phyloP scores from a whole-genome alignment of 805 yeast genomes.

The fission yeast (Schizosaccharomyces pombe) region DNA sequence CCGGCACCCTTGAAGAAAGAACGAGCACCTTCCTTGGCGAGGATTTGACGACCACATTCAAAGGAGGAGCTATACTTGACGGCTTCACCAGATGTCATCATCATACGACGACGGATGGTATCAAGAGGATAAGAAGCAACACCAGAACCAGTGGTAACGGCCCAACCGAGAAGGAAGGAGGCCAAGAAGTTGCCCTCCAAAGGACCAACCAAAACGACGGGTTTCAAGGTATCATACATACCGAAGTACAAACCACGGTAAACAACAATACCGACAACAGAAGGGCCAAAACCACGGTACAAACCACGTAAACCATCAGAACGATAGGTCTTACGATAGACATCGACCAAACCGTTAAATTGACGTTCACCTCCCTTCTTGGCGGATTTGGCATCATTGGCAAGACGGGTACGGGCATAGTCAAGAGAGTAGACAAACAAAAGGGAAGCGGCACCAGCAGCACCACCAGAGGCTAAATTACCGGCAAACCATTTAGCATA shows the following conservation, averaged over 20 bases:
- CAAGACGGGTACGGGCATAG: conserved; percentile 96
- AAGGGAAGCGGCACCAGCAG: conserved; percentile 90
- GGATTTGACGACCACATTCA: conserved; percentile 77
- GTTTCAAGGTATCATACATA: conserved; percentile 89
- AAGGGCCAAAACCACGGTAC: conserved; percentile 98
- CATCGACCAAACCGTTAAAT: conserved; percentile 92
- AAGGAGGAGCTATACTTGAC: conserved; percentile 88
- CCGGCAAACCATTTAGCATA: conserved; percentile 90
- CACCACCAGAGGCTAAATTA: conserved; percentile 97
- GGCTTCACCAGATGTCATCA: conserved; percentile 98
- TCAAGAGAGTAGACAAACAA: conserved; percentile 89
- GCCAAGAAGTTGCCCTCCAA: conserved; percentile 87
- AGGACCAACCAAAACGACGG: conserved; percentile 80
- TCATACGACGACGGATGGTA: conserved; percentile 98
- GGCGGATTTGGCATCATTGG: conserved; percentile 86
- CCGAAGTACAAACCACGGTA: conserved; percentile 99
- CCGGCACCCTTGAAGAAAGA: conserved; percentile 97
- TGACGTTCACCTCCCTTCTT: conserved; percentile 77
- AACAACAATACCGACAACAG: conserved; percentile 89
- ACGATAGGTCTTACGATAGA: conserved; percentile 84
- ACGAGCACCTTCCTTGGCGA: conserved; percentile 81
- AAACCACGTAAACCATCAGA: conserved; percentile 95
- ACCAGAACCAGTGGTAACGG: conserved; percentile 94
- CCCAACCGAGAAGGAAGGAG: conserved; percentile 91
- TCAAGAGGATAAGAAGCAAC: conserved; percentile 98